phyloP scores from a whole-genome alignment of 805 yeast species.

The Wickerhamiella lipophila region DNA sequence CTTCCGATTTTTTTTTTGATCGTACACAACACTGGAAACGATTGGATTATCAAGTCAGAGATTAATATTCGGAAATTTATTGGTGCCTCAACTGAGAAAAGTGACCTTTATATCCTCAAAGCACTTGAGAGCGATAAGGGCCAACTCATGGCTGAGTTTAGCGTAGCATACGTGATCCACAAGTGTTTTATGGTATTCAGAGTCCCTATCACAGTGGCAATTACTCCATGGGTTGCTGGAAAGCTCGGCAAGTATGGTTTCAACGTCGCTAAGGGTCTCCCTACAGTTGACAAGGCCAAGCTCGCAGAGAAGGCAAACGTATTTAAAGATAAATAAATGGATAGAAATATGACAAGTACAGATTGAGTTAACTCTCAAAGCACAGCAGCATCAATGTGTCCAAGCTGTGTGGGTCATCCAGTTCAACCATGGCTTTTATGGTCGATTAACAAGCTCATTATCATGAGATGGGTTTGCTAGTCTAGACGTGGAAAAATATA shows the following conservation, averaged over 20 bases:
- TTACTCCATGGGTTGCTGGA: conserved; percentile 68
- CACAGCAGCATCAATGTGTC: too few species aligned
- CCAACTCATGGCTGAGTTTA: conserved; percentile 66
- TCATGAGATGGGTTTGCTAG: too few species aligned
- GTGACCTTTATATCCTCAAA: conserved; percentile 18
- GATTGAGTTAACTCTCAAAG: too few species aligned
- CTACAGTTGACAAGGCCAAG: conserved; percentile 17
- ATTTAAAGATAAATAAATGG: conserved; percentile 6
- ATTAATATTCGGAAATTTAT: conserved; percentile 44
- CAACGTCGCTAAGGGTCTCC: conserved; percentile 41
- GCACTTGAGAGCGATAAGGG: conserved; percentile 24
- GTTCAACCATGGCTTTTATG: too few species aligned
- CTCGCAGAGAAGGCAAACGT: conserved; percentile 14
- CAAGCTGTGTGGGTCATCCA: too few species aligned
- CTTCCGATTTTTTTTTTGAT: conserved; percentile 68
- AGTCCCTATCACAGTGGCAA: conserved; percentile 80
- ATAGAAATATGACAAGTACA: conserved; percentile 12
- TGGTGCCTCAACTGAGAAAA: conserved; percentile 43
- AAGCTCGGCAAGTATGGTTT: conserved; percentile 65
- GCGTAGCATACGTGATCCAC: conserved; percentile 86
- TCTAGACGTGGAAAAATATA: too few species aligned
- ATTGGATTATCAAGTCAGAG: conserved; percentile 56
- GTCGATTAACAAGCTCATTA: too few species aligned
- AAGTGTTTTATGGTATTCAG: conserved; percentile 74
- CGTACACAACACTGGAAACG: conserved; percentile 83